These are phyloP conservation scores for Aspergillus neotritici DNA, from an alignment of 2,329 filamentous ascomycete genomes.

Conservation along the genomic window DNA sequence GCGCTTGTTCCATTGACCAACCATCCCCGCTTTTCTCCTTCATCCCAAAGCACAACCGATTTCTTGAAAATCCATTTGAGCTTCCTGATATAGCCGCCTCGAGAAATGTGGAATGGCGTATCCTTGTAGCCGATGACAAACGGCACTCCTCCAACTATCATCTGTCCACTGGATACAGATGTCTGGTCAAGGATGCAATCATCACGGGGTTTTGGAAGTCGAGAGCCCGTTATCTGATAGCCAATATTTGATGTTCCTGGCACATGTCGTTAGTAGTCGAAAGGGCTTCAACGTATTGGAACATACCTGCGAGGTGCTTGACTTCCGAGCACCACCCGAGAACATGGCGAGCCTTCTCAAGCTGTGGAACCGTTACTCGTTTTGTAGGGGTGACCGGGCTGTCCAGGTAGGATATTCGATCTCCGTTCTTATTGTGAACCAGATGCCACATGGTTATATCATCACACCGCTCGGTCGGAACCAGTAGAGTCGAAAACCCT, in stretches of 20 bases:
- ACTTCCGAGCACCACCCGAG: conserved; percentile 29
- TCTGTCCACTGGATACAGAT: conserved; percentile 2
- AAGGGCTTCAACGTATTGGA: conserved; percentile 4
- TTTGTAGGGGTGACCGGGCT: conserved; percentile 2
- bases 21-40: conserved; percentile 27
- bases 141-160: conserved; percentile 10
- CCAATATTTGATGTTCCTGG: not conserved
- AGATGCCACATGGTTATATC: conserved; percentile 29
- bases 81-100: conserved; percentile 9
- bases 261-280: too few species aligned
- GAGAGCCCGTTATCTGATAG: not conserved
- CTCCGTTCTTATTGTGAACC: conserved; percentile 12
- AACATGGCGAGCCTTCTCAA: conserved; percentile 23
- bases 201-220: not conserved
- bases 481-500: conserved; percentile 32
- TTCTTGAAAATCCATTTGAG: conserved; percentile 26
- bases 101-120: conserved; percentile 1
- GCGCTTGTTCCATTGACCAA: conserved; percentile 33
- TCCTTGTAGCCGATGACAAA: conserved; percentile 24
- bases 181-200: not conserved
- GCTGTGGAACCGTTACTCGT: conserved; percentile 1
- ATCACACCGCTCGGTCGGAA: conserved; percentile 15
- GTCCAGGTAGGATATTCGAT: conserved; percentile 23
- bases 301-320: conserved; percentile 17
- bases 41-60: conserved; percentile 21